Evolutionary conservation across 2,329 filamentous ascomycete genomes (phyloP), one percentile per base, ranked within the genome.

Genomic region (Xylaria digitata): DNA sequence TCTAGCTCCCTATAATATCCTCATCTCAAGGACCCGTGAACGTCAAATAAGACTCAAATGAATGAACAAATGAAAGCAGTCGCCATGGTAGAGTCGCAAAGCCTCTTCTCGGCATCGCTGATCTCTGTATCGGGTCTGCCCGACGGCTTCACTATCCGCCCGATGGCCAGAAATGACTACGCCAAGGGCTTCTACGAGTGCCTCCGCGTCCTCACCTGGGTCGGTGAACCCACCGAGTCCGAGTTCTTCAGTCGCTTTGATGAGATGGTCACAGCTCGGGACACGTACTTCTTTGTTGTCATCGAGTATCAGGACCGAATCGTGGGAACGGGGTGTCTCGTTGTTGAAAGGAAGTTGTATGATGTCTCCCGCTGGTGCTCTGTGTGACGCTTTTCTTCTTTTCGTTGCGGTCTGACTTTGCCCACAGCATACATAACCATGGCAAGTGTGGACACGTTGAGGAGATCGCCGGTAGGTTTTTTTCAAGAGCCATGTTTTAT

Each of bases 311-410:
- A 82, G 9, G 82, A 80, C 23, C 83, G 82, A 64, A 85, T 94
- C 61, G 91, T 94, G 15, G 92, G 90, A 6, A 94, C 92, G 0
- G 92, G 92, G 0, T 88, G 88, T 48, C 80, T 96, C 76, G 84
- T 96, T 67, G 90, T 93, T 42, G 92, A 96, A 84, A 86, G 89
- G 81, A 95, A 95, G 79, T 92, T 92, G 87, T 89, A 77, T 70
- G 85, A 81, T 54, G 19, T 3, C 34, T 53, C 3, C 23, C 46
- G 11, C 2, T 23, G 21, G 17, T 40, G 30, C 26, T 32, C 9
- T 13, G 11, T 4, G 9, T 48, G 37, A 13, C 34, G 9, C 7
- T 49, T 42, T n/a, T 21, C 45, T 32, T 45, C 32, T 34, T 40
- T 3, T 21, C 13, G 30, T 4, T 2, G 19, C 4, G 3, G 23